Conservation (phyloP, 1,139 yeast genomes). For the Neolecta irregularis region DNA sequence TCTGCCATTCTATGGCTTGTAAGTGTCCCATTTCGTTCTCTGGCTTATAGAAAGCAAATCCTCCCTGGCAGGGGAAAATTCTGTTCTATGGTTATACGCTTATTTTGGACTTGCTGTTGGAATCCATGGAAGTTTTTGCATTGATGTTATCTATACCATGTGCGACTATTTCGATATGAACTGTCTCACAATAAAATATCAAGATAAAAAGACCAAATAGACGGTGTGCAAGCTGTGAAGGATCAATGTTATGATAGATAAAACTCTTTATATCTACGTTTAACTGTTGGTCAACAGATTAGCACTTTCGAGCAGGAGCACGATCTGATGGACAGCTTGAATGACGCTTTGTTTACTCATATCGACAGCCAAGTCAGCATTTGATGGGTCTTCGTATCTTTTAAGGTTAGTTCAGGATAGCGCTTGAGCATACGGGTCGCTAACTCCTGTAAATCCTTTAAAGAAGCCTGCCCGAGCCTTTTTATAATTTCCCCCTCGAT, state of each 20-base stretch:
- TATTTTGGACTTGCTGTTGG: constrained; percentile 19
- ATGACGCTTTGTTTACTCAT: constrained; percentile 35
- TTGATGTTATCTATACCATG: constrained; percentile 26
- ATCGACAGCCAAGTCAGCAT: constrained; percentile 41
- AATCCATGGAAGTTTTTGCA: constrained; percentile 22
- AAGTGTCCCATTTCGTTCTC: no score
- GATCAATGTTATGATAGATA: no score
- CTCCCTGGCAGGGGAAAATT: no score
- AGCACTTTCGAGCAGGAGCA: constrained; percentile 52
- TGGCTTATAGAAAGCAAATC: no score
- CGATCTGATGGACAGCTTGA: constrained; percentile 56
- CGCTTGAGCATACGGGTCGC: no score
- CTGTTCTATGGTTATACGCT: constrained; percentile 24
- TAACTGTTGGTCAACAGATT: no score
- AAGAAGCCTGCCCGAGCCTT: constrained; percentile 33
- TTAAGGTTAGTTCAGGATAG: no score
- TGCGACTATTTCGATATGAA: constrained; percentile 26
- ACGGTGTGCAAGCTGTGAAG: no score
- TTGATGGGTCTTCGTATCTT: constrained; percentile 33
- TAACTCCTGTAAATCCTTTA: constrained; percentile 34
- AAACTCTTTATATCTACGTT: no score
- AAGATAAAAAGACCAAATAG: constrained; percentile 6
- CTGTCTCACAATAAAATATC: constrained; percentile 24
- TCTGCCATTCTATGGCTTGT: no score
- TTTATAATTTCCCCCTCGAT: constrained; percentile 34